Percentiles rank a stretch among this genome's conserved stretches.
Conservation (phyloP, 176 grass and related monocot species). For the Triticum dicoccoides region DNA sequence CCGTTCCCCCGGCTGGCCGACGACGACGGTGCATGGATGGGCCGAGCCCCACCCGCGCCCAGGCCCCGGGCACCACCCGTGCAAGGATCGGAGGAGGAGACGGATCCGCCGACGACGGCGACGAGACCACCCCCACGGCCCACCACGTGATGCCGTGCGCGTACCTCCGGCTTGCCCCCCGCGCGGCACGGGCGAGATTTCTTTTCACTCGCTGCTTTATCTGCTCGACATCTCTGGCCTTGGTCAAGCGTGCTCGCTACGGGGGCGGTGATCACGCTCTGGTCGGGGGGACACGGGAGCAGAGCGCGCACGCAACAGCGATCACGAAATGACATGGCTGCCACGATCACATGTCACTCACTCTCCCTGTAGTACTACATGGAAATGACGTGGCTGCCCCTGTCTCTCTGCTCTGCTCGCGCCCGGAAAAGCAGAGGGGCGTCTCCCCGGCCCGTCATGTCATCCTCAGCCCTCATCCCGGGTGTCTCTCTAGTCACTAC, state of each 20-base stretch:
- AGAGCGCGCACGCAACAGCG: background rate
- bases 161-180: background rate
- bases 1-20: no score
- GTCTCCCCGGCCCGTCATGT: background rate
- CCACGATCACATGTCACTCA: background rate
- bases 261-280: background rate
- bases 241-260: background rate
- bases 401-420: background rate
- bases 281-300: background rate
- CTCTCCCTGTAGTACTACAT: background rate
- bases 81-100: no score
- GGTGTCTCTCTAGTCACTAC: background rate
- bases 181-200: background rate
- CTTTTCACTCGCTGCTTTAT: no score
- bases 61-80: background rate
- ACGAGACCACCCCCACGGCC: background rate
- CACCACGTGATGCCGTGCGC: background rate
- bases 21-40: no score
- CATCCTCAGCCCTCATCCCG: background rate
- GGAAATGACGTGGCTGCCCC: background rate
- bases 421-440: background rate
- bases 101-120: no score
- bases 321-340: background rate
- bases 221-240: background rate
- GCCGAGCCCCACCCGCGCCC: background rate